Percentiles rank a stretch among this genome's conserved stretches.
phyloP scores from a whole-genome alignment of 2,329 filamentous ascomycete species.

The Monilinia fructicola region DNA sequence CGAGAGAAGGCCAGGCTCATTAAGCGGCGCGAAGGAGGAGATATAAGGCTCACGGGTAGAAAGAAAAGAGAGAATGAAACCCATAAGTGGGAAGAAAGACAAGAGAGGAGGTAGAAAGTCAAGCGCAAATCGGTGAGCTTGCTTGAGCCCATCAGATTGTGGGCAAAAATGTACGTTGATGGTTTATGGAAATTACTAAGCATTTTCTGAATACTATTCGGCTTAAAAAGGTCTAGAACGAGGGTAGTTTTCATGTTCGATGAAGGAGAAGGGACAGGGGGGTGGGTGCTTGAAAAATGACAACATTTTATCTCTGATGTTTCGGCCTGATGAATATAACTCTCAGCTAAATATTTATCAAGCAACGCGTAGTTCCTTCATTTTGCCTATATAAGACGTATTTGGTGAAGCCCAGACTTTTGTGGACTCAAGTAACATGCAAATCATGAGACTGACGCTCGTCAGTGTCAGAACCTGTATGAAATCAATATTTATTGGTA shows the following conservation, averaged over 20 bases:
- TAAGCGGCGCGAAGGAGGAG: background rate
- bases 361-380: background rate
- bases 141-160: background rate
- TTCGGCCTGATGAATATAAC: too few species aligned
- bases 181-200: background rate
- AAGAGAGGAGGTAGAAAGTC: background rate
- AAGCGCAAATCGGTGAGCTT: background rate
- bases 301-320: background rate
- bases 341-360: too few species aligned
- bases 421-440: background rate
- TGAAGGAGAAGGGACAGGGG: too few species aligned
- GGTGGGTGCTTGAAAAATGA: too few species aligned
- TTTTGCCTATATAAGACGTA: background rate
- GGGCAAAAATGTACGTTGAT: background rate
- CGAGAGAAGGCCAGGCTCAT: background rate
- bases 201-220: background rate
- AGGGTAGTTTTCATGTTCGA: background rate
- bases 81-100: background rate
- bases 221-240: background rate
- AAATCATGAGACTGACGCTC: slow-evolving; percentile 9
- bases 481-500: slow-evolving; percentile 11
- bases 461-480: slow-evolving; percentile 7
- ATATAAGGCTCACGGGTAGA: background rate
- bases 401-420: background rate
- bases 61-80: background rate